Conservation (phyloP, 108 stramenopile species). For the Nitzschia sp. region DNA sequence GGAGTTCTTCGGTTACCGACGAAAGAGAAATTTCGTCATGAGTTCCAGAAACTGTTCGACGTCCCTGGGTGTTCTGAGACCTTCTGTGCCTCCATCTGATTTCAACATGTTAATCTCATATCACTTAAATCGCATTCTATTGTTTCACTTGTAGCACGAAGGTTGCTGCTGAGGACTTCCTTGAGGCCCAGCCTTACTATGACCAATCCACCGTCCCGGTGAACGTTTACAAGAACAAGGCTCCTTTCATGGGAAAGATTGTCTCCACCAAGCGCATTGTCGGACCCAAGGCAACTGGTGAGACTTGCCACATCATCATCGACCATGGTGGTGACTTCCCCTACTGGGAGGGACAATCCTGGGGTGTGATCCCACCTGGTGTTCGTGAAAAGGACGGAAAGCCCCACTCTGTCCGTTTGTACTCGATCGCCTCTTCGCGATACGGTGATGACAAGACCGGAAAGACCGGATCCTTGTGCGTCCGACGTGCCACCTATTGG, state of each 20-base stretch:
- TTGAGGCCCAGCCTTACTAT: constrained; percentile 94
- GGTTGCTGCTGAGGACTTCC: constrained; percentile 87
- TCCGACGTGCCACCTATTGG: constrained; percentile 95
- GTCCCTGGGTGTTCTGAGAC: too few relatives aligned
- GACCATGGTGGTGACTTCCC: constrained; percentile 97
- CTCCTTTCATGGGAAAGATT: constrained; percentile 95
- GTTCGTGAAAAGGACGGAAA: constrained; percentile 94
- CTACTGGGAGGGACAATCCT: constrained; percentile 99
- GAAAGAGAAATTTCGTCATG: too few relatives aligned
- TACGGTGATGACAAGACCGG: constrained; percentile 98
- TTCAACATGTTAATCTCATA: too few relatives aligned
- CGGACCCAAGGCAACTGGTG: constrained; percentile 94
- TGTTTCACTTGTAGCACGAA: constrained; percentile 36
- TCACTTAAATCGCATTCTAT: neutral
- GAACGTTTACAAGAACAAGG: constrained; percentile 97
- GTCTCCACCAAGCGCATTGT: constrained; percentile 97
- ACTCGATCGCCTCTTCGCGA: constrained; percentile 97
- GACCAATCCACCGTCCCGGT: constrained; percentile 90
- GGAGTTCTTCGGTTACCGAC: too few relatives aligned
- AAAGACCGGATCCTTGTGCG: constrained; percentile 94
- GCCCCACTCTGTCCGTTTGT: constrained; percentile 95
- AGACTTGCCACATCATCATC: constrained; percentile 99
- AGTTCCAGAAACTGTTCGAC: too few relatives aligned
- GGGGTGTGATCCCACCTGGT: constrained; percentile 97
- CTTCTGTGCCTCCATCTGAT: neutral